phyloP scores from a whole-genome alignment of 192 early-diverging fungal species.

The Rhizoclosmatium sp. region DNA sequence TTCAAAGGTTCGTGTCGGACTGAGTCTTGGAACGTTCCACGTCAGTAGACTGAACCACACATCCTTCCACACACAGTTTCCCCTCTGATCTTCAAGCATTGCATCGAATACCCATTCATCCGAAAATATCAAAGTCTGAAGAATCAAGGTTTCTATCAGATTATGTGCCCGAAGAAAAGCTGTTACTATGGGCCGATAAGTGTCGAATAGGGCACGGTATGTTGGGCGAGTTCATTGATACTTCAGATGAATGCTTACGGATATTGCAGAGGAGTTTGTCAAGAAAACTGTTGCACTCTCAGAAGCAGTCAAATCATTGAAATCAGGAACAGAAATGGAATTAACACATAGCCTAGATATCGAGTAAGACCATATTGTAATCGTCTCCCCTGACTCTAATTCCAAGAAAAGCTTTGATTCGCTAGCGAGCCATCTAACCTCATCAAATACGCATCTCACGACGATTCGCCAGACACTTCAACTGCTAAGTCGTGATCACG shows the following conservation, averaged over 20 bases:
- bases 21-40: neutral
- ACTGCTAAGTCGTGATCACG: conserved; percentile 35
- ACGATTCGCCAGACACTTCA: conserved; percentile 13
- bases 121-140: conserved; percentile 33
- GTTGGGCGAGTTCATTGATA: neutral
- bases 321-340: conserved; percentile 46
- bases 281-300: conserved; percentile 33
- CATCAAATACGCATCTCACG: conserved; percentile 19
- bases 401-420: conserved; percentile 28
- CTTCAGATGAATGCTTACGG: neutral
- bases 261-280: conserved; percentile 42
- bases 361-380: conserved; percentile 27
- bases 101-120: conserved; percentile 54
- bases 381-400: neutral
- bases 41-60: neutral
- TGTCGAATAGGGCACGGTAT: conserved; percentile 52
- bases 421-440: conserved; percentile 22
- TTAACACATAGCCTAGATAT: conserved; percentile 33
- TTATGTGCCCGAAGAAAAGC: conserved; percentile 53
- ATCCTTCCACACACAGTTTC: conserved; percentile 33
- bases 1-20: conserved; percentile 42
- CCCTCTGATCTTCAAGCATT: conserved; percentile 54
- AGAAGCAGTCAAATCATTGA: conserved; percentile 40
- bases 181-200: conserved; percentile 52
- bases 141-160: conserved; percentile 43